Base-by-base conservation (phyloP, 192 early-diverging fungal species). In the Coemansia furcata region DNA sequence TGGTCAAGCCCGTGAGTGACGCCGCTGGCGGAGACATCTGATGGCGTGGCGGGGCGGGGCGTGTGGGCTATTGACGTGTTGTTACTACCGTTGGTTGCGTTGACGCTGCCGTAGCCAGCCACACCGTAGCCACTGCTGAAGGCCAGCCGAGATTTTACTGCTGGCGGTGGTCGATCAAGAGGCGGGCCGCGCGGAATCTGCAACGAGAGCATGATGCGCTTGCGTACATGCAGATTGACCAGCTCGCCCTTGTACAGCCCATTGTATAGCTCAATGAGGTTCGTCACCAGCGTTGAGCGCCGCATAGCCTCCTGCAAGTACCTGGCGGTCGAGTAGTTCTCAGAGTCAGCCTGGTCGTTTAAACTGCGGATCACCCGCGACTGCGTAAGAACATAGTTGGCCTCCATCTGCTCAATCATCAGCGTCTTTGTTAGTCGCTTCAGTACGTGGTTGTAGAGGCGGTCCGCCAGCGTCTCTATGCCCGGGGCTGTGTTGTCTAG, bases 401-500 rank as follows among this genome's bases (percentile, higher is more conserved):
- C 55, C 46, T 78, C 74, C 50, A 63, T 77, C 67, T 83, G 80
- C 73, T 83, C 80, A 32, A 72, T 66, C 80, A 74, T 74, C 62
- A 83, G 76, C 59, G 76, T 65, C 58, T 77, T 78, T 30, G 80
- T 78, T 39, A 83, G 67, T 9, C 80, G 76, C 66, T 62, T 62
- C 50, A 83, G 39, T 9, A 83, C 80, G 11, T 77, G 62, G 37
- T 78, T 72, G 40, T 83, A 83, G 46, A 83, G 63, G 58, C 76
- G 75, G 63, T 83, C 71, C 0, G 80, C 80, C 44, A 83, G 65
- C 30, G 32, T 21, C 49, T 83, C 76, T 44, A 74, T 66, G 40
- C 72, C 69, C 1, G 80, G 65, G 4, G 55, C 63, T 23, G 80
- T 78, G 66, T 77, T 78, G 69, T 83, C 80, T 32, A 83, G 67